These are phyloP conservation scores for Choiromyces venosus DNA, from an alignment of 495 filamentous ascomycete genomes.

Conservation along the genomic window DNA sequence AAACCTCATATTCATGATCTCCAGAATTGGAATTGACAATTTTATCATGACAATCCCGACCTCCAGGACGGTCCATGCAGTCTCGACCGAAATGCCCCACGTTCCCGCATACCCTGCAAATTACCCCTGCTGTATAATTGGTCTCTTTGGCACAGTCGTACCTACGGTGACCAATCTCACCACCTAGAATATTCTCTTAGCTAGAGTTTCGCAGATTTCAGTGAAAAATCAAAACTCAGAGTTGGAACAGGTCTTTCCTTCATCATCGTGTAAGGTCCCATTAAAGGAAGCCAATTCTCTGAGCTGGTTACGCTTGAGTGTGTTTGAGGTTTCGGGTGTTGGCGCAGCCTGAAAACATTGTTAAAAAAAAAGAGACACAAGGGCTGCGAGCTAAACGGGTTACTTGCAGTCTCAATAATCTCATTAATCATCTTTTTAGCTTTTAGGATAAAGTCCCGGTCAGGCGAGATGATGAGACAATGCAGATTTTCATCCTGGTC, in stretches of 20 bases:
- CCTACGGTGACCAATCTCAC: constrained; percentile 97
- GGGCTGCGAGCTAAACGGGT: background rate
- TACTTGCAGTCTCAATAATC: constrained; percentile 69
- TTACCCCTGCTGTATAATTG: constrained; percentile 97
- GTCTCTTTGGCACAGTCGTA: constrained; percentile 97
- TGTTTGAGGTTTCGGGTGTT: constrained; percentile 73
- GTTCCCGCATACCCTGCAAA: constrained; percentile 96
- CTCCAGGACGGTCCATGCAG: constrained; percentile 86
- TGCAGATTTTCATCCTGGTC: constrained; percentile 81
- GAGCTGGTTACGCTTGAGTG: constrained; percentile 74
- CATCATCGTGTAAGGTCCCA: constrained; percentile 76
- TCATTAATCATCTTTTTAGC: constrained; percentile 74
- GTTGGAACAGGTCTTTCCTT: constrained; percentile 98
- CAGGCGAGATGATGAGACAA: constrained; percentile 77
- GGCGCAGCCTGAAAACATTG: constrained; percentile 58
- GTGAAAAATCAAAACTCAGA: constrained; percentile 53
- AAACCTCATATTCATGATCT: background rate
- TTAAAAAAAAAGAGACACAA: constrained; percentile 2
- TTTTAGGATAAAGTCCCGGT: constrained; percentile 75
- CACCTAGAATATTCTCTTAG: constrained; percentile 51
- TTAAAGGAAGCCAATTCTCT: constrained; percentile 74
- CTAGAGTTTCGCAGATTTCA: constrained; percentile 10
- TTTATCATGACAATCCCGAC: constrained; percentile 82
- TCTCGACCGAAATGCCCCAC: constrained; percentile 89
- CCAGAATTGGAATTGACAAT: background rate